Evolutionary conservation across 1,284 basidiomycete species (phyloP).

Genomic region (Ceratobasidium sp.): DNA sequence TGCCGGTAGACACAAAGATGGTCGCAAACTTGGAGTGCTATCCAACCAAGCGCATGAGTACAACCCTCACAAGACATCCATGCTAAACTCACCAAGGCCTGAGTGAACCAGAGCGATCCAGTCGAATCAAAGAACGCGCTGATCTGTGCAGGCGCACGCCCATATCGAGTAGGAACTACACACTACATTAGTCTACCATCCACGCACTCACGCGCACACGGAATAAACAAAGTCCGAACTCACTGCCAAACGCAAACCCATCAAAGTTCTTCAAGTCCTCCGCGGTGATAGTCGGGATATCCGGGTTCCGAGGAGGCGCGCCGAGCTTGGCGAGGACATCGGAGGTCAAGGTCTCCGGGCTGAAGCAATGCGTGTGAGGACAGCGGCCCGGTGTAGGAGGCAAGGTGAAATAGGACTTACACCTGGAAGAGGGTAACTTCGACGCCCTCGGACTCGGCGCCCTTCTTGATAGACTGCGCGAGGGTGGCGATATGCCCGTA

Average conservation of each 20-base stretch:
- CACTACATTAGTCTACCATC: background rate
- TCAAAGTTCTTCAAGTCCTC: conserved; percentile 55
- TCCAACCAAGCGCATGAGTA: background rate
- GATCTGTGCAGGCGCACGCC: conserved; percentile 47
- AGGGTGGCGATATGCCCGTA: conserved; percentile 43
- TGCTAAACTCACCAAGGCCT: conserved; percentile 55
- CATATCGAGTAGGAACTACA: conserved; percentile 49
- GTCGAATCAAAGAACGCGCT: conserved; percentile 62
- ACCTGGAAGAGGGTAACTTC: conserved; percentile 46
- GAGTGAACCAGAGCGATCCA: conserved; percentile 58
- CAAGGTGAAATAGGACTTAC: conserved; percentile 5
- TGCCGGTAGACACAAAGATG: conserved; percentile 50
- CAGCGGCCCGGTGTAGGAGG: background rate
- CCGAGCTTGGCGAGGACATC: conserved; percentile 63
- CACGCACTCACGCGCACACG: background rate
- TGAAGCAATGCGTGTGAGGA: too few relatives aligned
- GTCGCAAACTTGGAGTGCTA: conserved; percentile 56
- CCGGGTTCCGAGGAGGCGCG: conserved; percentile 53
- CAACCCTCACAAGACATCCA: background rate
- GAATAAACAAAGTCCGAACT: background rate
- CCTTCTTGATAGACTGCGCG: conserved; percentile 33
- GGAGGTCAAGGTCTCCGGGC: conserved; percentile 59
- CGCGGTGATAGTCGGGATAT: conserved; percentile 58
- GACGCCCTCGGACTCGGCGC: conserved; percentile 29
- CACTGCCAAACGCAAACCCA: conserved; percentile 54